Evolutionary conservation across 352 stramenopile species (phyloP), one percentile per base, ranked within the genome.

Genomic region (Globisporangium apiculatum): DNA sequence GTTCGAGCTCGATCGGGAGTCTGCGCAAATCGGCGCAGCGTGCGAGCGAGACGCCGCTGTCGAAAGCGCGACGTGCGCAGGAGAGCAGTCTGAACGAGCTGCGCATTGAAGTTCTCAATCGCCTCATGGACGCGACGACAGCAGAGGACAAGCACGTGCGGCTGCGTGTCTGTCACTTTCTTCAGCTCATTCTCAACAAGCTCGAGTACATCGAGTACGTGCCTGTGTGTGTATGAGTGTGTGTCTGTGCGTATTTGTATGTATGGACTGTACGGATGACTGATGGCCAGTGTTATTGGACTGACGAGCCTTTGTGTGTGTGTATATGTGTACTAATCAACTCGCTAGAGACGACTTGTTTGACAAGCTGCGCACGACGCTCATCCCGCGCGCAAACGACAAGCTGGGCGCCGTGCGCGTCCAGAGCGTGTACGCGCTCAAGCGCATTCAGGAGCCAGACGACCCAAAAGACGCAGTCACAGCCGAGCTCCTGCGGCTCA

Each of bases 121-220:
- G 76, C 0, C 54, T 89, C 10, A 64, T 83, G 60, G 66, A 76
- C 4, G 76, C 70, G 18, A 83, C 72, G n/a, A 62, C 76, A 51
- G 77, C 76, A 6, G 82, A 87, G 40, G 79, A 91, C 59, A 81
- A 84, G 48, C 66, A 62, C 17, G 71, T 84, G 35, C 59, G 82
- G 1, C 51, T 86, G 38, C 70, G 77, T 35, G 76, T 74, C 5
- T 87, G 73, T 48, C 75, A 89, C 51, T 75, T 89, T 61, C 55
- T 89, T 45, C 77, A 84, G 58, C 57, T 89, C 36, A 57, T 88
- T 5, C 63, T 87, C n/a, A 75, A 76, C 54, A 64, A 74, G 46
- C 49, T 83, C 36, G 72, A 82, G 5, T 62, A 64, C 10, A 76
- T 88, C 47, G 75, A 86, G 75, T 85, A 74, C 53, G 69, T 70